phyloP scores from a whole-genome alignment of 2,329 filamentous ascomycete genomes.

The Verticillium alfalfae region DNA sequence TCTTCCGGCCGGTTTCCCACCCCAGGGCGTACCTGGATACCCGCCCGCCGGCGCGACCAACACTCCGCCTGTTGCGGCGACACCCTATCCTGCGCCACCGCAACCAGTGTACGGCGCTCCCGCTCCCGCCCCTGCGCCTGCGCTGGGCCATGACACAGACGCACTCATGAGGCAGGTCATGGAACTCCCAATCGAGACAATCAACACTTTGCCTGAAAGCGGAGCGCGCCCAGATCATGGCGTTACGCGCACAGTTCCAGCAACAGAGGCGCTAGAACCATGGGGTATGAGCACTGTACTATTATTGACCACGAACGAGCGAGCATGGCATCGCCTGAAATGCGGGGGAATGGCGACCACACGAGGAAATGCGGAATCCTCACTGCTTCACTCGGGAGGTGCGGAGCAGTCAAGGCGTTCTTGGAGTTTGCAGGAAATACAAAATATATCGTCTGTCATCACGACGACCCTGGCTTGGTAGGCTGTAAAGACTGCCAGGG shows the following conservation, averaged over 20 bases:
- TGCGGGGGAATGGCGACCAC: not conserved
- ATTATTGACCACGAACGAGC: not conserved
- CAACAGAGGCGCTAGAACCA: conserved; percentile 9
- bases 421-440: not conserved
- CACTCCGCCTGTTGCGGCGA: conserved; percentile 40
- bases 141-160: conserved; percentile 53
- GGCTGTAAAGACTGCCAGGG: not conserved
- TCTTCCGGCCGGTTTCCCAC: conserved; percentile 19
- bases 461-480: not conserved
- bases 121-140: conserved; percentile 22
- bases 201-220: conserved; percentile 74
- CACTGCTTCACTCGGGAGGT: not conserved
- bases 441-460: not conserved
- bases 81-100: conserved; percentile 40
- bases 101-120: conserved; percentile 29
- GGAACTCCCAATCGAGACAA: conserved; percentile 71
- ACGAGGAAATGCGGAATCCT: too few relatives aligned
- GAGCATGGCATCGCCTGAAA: not conserved
- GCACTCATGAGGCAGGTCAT: conserved; percentile 77
- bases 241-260: conserved; percentile 62
- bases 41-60: conserved; percentile 29
- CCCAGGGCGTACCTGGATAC: conserved; percentile 22
- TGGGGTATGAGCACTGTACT: not conserved
- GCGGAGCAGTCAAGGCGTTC: not conserved
- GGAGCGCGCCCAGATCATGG: conserved; percentile 74